Conservation (phyloP, 2,329 filamentous ascomycete genomes). For the Sordariomycetes sp. region DNA sequence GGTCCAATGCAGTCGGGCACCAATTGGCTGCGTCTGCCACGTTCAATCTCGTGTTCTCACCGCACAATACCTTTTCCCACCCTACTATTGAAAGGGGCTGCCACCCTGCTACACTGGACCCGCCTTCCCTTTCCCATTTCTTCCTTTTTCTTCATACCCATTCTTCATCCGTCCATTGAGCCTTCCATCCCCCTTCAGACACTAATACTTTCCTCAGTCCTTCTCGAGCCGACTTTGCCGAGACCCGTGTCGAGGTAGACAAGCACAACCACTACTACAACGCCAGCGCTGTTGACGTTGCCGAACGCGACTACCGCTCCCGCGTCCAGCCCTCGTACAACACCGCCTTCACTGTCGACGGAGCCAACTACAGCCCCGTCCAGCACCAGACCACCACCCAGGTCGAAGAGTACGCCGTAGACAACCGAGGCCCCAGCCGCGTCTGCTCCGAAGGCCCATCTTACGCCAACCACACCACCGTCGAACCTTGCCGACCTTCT, state of each 20-base stretch:
- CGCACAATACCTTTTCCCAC: background rate
- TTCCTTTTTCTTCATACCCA: slow-evolving; percentile 6
- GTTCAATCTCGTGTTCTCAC: slow-evolving; percentile 3
- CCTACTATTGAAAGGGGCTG: slow-evolving; percentile 6
- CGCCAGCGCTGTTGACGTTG: slow-evolving; percentile 46
- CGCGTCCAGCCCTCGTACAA: slow-evolving; percentile 37
- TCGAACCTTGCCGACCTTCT: slow-evolving; percentile 36
- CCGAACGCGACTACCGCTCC: slow-evolving; percentile 57
- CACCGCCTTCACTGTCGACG: slow-evolving; percentile 23
- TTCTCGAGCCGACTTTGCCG: slow-evolving; percentile 36
- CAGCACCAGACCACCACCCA: slow-evolving; percentile 12
- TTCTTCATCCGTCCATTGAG: background rate
- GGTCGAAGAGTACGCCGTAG: slow-evolving; percentile 26
- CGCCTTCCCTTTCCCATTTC: background rate
- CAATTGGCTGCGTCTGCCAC: slow-evolving; percentile 3
- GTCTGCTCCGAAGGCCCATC: slow-evolving; percentile 34
- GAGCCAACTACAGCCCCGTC: slow-evolving; percentile 20
- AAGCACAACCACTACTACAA: slow-evolving; percentile 31
- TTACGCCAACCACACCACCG: slow-evolving; percentile 56
- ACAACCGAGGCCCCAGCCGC: slow-evolving; percentile 27
- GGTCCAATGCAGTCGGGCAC: slow-evolving; percentile 5
- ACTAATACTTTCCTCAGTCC: slow-evolving; percentile 20
- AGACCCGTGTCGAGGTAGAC: slow-evolving; percentile 58
- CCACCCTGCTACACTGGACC: background rate
- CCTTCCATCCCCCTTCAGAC: slow-evolving; percentile 10